These are phyloP conservation scores for Glebionis coronaria DNA, from an alignment of 129 eudicot genomes.

Conservation along the genomic window DNA sequence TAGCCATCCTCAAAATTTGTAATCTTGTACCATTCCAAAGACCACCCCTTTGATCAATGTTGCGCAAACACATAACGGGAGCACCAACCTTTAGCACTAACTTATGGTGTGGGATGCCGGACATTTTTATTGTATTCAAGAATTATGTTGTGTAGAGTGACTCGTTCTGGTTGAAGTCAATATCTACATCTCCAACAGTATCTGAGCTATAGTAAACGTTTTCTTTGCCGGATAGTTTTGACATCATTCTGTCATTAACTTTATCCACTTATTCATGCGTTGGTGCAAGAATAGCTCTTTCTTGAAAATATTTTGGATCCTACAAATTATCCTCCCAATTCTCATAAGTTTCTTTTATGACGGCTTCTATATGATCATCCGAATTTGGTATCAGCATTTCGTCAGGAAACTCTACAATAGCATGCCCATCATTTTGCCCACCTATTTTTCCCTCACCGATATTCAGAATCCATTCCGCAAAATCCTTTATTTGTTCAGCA, in stretches of 20 bases:
- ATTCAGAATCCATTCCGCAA: background rate
- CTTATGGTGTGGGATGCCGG: too few relatives aligned
- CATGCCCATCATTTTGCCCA: background rate
- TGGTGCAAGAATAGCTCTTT: background rate
- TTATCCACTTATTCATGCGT: background rate
- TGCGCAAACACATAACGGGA: too few relatives aligned
- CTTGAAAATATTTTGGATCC: background rate
- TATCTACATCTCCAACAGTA: too few relatives aligned
- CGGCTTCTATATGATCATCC: background rate
- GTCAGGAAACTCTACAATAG: background rate
- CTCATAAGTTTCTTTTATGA: background rate
- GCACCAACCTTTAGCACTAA: too few relatives aligned
- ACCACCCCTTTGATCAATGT: too few relatives aligned
- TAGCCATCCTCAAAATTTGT: too few relatives aligned
- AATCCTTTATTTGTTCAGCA: background rate
- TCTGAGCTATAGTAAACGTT: too few relatives aligned
- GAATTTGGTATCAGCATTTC: background rate
- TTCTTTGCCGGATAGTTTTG: background rate
- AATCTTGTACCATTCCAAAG: too few relatives aligned
- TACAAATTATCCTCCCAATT: background rate
- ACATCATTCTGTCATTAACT: background rate
- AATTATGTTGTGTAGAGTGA: too few relatives aligned
- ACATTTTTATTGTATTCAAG: too few relatives aligned
- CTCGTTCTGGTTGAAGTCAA: too few relatives aligned
- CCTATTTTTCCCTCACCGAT: background rate